Evolutionary conservation across 495 filamentous ascomycete species (phyloP).

Genomic region (Lasiosphaeria ovina): DNA sequence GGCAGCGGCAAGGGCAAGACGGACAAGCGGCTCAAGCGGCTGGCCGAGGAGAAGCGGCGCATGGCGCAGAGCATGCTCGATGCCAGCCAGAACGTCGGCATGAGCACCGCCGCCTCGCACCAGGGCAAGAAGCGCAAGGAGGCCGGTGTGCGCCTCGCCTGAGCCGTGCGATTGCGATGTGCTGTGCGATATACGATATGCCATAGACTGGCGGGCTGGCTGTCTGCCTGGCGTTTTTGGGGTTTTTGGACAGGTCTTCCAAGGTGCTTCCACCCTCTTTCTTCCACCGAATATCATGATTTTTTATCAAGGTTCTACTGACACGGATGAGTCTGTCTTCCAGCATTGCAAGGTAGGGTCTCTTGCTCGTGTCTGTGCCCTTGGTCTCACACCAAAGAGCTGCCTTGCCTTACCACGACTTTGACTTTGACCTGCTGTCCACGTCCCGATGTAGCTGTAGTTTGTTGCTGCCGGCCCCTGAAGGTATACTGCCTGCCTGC

Average conservation of each 20-base stretch:
- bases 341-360: no score
- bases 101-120: constrained; percentile 73
- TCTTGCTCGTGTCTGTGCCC: no score
- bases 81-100: constrained; percentile 75
- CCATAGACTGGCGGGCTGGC: constrained; percentile 14
- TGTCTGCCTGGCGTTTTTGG: neutral
- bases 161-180: neutral
- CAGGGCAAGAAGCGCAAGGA: constrained; percentile 80
- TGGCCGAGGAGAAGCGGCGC: constrained; percentile 88
- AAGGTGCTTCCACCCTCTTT: no score
- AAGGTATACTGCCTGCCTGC: no score
- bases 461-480: no score
- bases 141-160: constrained; percentile 84
- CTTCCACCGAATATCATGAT: no score
- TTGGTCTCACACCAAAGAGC: no score
- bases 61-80: constrained; percentile 79
- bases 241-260: neutral
- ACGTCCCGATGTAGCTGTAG: no score
- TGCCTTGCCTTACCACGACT: no score
- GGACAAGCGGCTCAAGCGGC: constrained; percentile 94
- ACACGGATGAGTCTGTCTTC: no score
- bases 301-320: no score
- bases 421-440: no score
- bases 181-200: neutral
- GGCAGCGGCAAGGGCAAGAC: constrained; percentile 97